Evolutionary conservation across 495 filamentous ascomycete genomes (phyloP).

Genomic region (Lophiostoma macrostomum): DNA sequence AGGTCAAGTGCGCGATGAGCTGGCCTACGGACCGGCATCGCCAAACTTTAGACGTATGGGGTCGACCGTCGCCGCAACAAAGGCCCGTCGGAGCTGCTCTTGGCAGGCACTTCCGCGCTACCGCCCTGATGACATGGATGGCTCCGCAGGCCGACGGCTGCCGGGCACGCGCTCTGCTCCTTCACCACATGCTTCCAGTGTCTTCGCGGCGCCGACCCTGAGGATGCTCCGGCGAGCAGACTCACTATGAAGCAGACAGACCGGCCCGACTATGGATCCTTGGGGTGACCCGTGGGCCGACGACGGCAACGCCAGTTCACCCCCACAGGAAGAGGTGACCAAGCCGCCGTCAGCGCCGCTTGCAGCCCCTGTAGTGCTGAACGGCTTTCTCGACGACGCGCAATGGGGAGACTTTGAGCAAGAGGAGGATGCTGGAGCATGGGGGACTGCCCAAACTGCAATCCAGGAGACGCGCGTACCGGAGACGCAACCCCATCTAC

Average conservation of each 20-base stretch:
- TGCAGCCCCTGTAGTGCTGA: slow-evolving; percentile 11
- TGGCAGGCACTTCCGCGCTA: slow-evolving; percentile 2
- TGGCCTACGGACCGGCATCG: too few relatives aligned
- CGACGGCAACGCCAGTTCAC: slow-evolving; percentile 18
- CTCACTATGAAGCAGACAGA: slow-evolving; percentile 28
- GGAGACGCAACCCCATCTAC: neutral
- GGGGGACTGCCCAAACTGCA: neutral
- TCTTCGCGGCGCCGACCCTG: neutral
- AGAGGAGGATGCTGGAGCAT: slow-evolving; percentile 18
- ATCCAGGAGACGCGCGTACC: slow-evolving; percentile 3
- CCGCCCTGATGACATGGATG: neutral
- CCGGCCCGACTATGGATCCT: slow-evolving; percentile 30
- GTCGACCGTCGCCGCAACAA: too few relatives aligned
- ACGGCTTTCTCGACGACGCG: slow-evolving; percentile 31
- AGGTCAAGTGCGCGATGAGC: too few relatives aligned
- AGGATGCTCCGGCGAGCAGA: slow-evolving; percentile 28
- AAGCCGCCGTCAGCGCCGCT: neutral
- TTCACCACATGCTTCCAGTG: neutral
- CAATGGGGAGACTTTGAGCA: slow-evolving; percentile 27
- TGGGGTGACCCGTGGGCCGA: slow-evolving; percentile 37
- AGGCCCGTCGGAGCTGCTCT: too few relatives aligned
- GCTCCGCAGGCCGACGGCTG: neutral
- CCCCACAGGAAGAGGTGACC: slow-evolving; percentile 10
- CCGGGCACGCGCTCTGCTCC: neutral
- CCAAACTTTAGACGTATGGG: too few relatives aligned